Evolutionary conservation across 768 basidiomycete genomes (phyloP), one percentile per base, ranked within the genome.

Genomic region (Russula sp.): DNA sequence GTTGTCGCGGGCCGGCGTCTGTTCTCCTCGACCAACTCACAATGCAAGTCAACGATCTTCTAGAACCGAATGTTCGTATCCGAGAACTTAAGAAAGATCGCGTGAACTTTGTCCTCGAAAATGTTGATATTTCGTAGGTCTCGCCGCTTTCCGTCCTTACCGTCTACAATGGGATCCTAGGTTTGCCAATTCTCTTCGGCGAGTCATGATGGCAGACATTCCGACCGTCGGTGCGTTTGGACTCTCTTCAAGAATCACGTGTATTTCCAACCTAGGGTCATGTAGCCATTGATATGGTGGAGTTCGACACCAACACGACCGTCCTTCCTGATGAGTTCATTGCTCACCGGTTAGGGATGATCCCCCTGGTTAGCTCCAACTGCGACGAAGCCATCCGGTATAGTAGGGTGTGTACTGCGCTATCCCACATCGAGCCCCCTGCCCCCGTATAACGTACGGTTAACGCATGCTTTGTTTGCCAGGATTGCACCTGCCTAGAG

Each of bases 301-400:
- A 94, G 75, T 89, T 98, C 67, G 84, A 89, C 64, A 83, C 83
- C 61, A 99, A 99, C 74, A 94, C 93, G 5, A 87, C 92, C 2
- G 95, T 97, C 4, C 78, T 99, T 24, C 92, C 95, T 2, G 97
- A 99, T 76, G 97, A 99, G 77, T 97, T 94, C 78, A 89, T 99
- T 65, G 92, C 94, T 0, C 97, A 99, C 75, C 85, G 97, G 57
- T 80, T 99, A 34, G 97, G 97, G 26, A 89, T 97, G 85, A 81
- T 99, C 32, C 97, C 97, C 9, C 79, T 99, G 26, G 80, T 88
- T 57, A 95, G 92, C 75, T 79, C 85, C 44, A 91, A 90, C 68
- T 95, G 93, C 69, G 92, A 94, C 66, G 91, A 93, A 71, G 91
- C 85, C 24, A 90, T 98, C 74, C 82, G 87, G 65, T 88, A 88